phyloP scores from a whole-genome alignment of 2,329 filamentous ascomycete species.

The Phaeosphaeria sp. region DNA sequence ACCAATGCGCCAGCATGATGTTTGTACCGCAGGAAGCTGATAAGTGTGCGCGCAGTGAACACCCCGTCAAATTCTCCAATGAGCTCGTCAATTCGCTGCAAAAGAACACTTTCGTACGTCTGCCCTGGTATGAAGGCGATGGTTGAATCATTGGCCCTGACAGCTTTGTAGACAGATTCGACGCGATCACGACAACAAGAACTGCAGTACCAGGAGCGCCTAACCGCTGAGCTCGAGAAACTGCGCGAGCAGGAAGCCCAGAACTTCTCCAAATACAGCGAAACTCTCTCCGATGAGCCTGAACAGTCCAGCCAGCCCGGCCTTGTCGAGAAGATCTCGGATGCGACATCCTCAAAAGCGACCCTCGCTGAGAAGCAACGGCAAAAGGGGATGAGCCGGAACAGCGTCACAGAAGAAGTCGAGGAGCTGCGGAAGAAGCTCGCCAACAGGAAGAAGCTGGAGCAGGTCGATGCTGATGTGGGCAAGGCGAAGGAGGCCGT shows the following conservation, averaged over 20 bases:
- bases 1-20: neutral
- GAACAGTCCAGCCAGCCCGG: slow-evolving; percentile 41
- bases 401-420: slow-evolving; percentile 64
- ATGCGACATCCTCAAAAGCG: slow-evolving; percentile 44
- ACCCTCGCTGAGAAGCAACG: slow-evolving; percentile 50
- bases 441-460: slow-evolving; percentile 62
- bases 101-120: slow-evolving; percentile 78
- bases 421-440: slow-evolving; percentile 60
- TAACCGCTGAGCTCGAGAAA: slow-evolving; percentile 82
- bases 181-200: slow-evolving; percentile 84
- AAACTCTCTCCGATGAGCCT: slow-evolving; percentile 63
- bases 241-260: slow-evolving; percentile 74
- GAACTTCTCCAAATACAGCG: slow-evolving; percentile 72
- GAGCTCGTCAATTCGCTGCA: slow-evolving; percentile 84
- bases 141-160: slow-evolving; percentile 9
- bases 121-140: neutral
- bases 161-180: slow-evolving; percentile 74
- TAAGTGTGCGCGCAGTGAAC: slow-evolving; percentile 58
- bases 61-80: slow-evolving; percentile 76
- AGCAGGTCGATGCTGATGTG: slow-evolving; percentile 72
- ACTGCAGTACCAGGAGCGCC: slow-evolving; percentile 86
- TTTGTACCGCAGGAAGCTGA: slow-evolving; percentile 21
- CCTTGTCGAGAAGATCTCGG: slow-evolving; percentile 46
- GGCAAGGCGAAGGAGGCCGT: slow-evolving; percentile 78
- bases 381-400: slow-evolving; percentile 57